Evolutionary conservation across 108 stramenopile species (phyloP).

Genomic region (Discostella stelligeroides): DNA sequence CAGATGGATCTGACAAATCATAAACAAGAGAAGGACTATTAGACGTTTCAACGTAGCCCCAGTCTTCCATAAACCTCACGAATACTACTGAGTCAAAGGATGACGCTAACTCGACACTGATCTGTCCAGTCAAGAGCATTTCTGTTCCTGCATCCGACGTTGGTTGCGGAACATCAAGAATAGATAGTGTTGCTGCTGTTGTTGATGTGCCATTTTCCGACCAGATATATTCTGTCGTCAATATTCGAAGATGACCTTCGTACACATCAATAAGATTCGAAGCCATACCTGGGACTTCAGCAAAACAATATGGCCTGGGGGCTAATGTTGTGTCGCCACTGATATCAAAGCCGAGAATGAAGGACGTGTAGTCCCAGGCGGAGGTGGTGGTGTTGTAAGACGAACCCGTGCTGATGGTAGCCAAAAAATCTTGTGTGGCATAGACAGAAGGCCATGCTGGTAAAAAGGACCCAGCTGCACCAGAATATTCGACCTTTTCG

Average conservation of each 20-base stretch:
- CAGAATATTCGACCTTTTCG: background rate
- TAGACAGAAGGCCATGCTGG: conserved; percentile 25
- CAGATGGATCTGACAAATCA: conserved; percentile 25
- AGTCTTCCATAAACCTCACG: conserved; percentile 42
- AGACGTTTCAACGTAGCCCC: conserved; percentile 46
- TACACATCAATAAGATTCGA: conserved; percentile 41
- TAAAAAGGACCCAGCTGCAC: conserved; percentile 3
- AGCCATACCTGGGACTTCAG: conserved; percentile 19
- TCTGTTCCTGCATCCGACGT: conserved; percentile 12
- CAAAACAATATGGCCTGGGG: conserved; percentile 34
- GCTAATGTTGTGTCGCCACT: background rate
- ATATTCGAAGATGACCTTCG: conserved; percentile 48
- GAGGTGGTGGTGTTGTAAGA: conserved; percentile 22
- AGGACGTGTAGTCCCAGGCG: conserved; percentile 37
- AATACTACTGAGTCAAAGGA: conserved; percentile 34
- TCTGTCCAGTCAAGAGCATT: conserved; percentile 41
- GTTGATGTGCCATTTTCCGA: conserved; percentile 19
- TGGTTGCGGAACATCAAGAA: conserved; percentile 34
- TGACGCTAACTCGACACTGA: conserved; percentile 38
- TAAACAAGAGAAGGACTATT: conserved; percentile 45
- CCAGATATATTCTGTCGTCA: conserved; percentile 44
- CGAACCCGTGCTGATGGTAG: conserved; percentile 18
- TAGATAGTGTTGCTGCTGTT: conserved; percentile 34
- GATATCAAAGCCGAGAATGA: conserved; percentile 46
- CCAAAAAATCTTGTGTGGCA: conserved; percentile 39